A percentile compares a stretch with the other conserved stretches of the same genome.
Conservation (phyloP, 805 yeast genomes). For the Yarrowia divulgata region DNA sequence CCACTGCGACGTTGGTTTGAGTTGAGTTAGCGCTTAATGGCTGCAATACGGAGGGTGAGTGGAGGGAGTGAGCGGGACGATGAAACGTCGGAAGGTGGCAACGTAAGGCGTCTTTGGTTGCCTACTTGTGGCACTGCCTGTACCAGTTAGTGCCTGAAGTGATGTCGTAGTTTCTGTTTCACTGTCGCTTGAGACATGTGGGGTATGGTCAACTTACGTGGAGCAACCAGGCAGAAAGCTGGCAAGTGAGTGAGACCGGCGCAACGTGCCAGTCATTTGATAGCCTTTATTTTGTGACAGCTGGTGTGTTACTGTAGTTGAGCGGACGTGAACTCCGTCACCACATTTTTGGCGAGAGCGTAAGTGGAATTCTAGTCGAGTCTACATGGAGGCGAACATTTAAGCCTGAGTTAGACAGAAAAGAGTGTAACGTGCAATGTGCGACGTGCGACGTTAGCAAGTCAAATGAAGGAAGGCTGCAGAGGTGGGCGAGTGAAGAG, state of each 20-base stretch:
- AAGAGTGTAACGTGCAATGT: constrained; percentile 6
- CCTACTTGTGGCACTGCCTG: no score
- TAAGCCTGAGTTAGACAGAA: neutral
- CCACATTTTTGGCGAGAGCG: neutral
- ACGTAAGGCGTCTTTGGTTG: neutral
- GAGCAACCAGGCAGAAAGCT: neutral
- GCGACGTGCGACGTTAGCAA: constrained; percentile 3
- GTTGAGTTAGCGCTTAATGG: neutral
- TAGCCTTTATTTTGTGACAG: no score
- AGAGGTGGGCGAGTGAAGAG: no score
- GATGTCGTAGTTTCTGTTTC: no score
- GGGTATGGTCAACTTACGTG: neutral
- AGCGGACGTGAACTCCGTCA: neutral
- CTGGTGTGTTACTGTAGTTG: no score
- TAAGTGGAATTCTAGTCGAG: no score
- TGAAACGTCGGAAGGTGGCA: no score
- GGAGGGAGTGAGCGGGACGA: no score
- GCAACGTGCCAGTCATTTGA: no score
- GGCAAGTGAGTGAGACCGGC: neutral
- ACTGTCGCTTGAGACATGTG: constrained; percentile 5
- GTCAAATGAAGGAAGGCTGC: neutral
- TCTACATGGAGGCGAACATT: neutral
- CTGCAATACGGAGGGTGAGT: neutral
- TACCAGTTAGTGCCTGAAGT: no score
- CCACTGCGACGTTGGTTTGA: neutral